A percentile compares a stretch with the other conserved stretches of the same genome.
These are phyloP conservation scores for Tetrahymena elliotti DNA, from an alignment of 73 alveolate species.

Conservation along the genomic window DNA sequence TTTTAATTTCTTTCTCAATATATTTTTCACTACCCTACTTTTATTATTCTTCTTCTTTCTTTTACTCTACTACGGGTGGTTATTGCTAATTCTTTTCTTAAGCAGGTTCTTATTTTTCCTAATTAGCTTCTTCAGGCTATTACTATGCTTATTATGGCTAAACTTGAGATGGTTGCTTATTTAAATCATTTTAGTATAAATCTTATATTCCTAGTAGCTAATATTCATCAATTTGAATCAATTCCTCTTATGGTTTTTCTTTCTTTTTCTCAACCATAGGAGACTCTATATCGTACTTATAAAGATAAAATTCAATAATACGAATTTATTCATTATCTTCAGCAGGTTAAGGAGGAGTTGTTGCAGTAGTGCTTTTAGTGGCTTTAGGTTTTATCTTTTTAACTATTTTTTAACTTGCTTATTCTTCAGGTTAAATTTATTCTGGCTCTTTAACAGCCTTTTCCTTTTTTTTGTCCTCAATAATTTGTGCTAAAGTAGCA, in stretches of 20 bases:
- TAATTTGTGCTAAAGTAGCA: background rate
- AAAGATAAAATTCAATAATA: constrained; percentile 19
- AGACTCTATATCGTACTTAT: constrained; percentile 15
- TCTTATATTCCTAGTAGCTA: background rate
- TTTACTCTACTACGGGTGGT: background rate
- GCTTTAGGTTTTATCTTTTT: background rate
- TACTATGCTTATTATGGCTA: background rate
- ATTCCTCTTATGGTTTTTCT: constrained; percentile 1
- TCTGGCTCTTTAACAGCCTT: constrained; percentile 26
- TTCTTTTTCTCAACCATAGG: constrained; percentile 39
- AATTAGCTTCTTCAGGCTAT: background rate
- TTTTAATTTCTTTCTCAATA: constrained; percentile 10
- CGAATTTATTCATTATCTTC: background rate
- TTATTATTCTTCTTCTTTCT: constrained; percentile 2
- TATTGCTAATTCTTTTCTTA: background rate
- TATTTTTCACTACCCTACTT: background rate
- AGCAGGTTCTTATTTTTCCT: background rate
- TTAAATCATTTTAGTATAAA: background rate
- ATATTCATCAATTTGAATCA: background rate
- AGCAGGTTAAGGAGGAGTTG: background rate
- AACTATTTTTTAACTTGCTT: background rate
- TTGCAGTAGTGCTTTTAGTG: background rate
- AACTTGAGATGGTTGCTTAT: background rate
- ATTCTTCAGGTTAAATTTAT: constrained; percentile 11
- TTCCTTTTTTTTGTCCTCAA: constrained; percentile 10